A percentile compares a stretch with the other conserved stretches of the same genome.
phyloP scores from a whole-genome alignment of 176 grass and related monocot genomes.

The Phragmites australis region DNA sequence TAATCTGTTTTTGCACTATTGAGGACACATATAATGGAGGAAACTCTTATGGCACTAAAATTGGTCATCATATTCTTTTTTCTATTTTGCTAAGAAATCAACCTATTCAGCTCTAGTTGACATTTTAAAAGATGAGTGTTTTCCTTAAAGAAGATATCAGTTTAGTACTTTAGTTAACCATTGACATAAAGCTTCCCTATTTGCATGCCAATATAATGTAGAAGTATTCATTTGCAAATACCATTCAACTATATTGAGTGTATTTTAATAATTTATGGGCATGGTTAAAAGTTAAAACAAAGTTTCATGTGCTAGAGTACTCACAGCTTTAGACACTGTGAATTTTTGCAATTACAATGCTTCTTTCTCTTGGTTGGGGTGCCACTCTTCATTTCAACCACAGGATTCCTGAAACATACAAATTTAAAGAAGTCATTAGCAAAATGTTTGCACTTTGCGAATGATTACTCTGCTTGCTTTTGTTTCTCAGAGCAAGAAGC shows the following conservation, averaged over 20 bases:
- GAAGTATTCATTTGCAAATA: neutral
- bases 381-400: constrained; percentile 47
- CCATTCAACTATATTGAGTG: constrained; percentile 14
- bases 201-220: constrained; percentile 11
- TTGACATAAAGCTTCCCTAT: neutral
- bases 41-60: constrained; percentile 23
- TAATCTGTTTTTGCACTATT: neutral
- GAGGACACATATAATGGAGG: neutral
- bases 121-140: constrained; percentile 16
- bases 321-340: constrained; percentile 75
- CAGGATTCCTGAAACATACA: constrained; percentile 50
- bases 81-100: neutral
- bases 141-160: neutral
- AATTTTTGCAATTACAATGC: constrained; percentile 74
- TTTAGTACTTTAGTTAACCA: constrained; percentile 13
- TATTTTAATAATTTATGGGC: constrained; percentile 6
- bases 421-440: constrained; percentile 5
- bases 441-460: constrained; percentile 5
- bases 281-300: constrained; percentile 5
- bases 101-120: neutral
- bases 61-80: neutral
- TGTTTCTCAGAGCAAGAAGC: neutral
- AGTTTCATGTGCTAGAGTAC: constrained; percentile 28
- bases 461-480: constrained; percentile 3
- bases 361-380: constrained; percentile 57